phyloP scores from a whole-genome alignment of 192 early-diverging fungal species.

The Gonapodya prolifera region DNA sequence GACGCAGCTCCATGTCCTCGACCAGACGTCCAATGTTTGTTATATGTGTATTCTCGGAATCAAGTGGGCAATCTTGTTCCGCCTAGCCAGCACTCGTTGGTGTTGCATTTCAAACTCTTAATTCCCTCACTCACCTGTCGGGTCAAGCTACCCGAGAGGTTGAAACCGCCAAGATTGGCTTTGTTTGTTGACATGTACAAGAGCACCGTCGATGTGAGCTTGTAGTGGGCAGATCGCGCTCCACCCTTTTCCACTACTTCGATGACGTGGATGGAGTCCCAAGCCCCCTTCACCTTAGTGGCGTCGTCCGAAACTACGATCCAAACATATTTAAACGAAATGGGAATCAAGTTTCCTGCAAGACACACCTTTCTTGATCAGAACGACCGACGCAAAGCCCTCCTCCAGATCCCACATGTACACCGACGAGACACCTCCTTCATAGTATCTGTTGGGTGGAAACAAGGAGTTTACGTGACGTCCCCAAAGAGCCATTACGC shows the following conservation, averaged over 20 bases:
- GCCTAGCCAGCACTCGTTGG: conserved; percentile 30
- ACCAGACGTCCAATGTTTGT: conserved; percentile 92
- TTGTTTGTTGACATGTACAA: conserved; percentile 69
- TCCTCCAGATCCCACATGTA: conserved; percentile 84
- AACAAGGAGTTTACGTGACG: conserved; percentile 1
- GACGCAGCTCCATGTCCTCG: conserved; percentile 97
- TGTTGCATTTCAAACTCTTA: background rate
- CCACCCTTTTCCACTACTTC: conserved; percentile 64
- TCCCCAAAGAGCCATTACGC: background rate
- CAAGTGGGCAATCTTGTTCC: conserved; percentile 70
- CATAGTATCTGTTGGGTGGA: conserved; percentile 55
- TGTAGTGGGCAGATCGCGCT: conserved; percentile 73
- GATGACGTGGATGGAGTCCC: conserved; percentile 98
- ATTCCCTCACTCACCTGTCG: conserved; percentile 50
- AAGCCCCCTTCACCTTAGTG: conserved; percentile 70
- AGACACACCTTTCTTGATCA: conserved; percentile 86
- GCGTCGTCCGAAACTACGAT: conserved; percentile 27
- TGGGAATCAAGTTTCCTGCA: conserved; percentile 1
- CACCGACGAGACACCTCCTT: conserved; percentile 92
- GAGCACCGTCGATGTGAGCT: conserved; percentile 93
- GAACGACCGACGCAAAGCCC: conserved; percentile 82
- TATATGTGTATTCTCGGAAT: conserved; percentile 59
- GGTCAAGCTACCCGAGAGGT: conserved; percentile 84
- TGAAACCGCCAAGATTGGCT: conserved; percentile 54
- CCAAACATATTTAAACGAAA: background rate